phyloP scores from a whole-genome alignment of 2,329 filamentous ascomycete species.

The Hypocrella siamensis region DNA sequence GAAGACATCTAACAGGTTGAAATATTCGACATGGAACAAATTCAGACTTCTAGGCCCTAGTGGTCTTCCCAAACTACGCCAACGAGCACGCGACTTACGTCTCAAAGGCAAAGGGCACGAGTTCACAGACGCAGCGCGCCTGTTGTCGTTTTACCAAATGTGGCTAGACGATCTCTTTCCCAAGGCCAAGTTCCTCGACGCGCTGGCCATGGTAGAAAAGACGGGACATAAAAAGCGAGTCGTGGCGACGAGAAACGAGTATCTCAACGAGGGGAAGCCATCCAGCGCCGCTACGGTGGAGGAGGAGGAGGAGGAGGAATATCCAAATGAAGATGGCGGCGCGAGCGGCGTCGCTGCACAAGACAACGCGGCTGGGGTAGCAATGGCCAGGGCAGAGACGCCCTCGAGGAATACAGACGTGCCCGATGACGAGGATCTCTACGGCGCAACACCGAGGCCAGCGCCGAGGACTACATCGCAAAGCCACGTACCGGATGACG shows the following conservation, averaged over 20 bases:
- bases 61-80: conserved; percentile 71
- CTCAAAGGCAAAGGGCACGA: conserved; percentile 93
- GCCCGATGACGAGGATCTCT: conserved; percentile 34
- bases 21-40: too few species aligned
- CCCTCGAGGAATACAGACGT: conserved; percentile 8
- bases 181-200: conserved; percentile 85
- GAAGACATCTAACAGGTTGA: too few species aligned
- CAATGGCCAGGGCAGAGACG: conserved; percentile 12
- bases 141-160: conserved; percentile 83
- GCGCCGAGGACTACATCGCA: conserved; percentile 1
- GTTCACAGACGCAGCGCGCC: conserved; percentile 69
- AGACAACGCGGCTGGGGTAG: not conserved
- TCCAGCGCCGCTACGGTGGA: conserved; percentile 23
- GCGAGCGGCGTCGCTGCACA: conserved; percentile 15
- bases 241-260: conserved; percentile 58
- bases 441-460: conserved; percentile 33
- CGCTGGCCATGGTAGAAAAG: conserved; percentile 81
- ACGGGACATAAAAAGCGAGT: conserved; percentile 73
- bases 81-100: conserved; percentile 53
- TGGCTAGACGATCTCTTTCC: conserved; percentile 97
- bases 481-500: conserved; percentile 23
- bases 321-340: conserved; percentile 6
- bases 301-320: conserved; percentile 15
- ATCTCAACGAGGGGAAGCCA: conserved; percentile 69
- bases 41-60: conserved; percentile 66